A percentile compares a stretch with the other conserved stretches of the same genome.
phyloP scores from a whole-genome alignment of 2,329 filamentous ascomycete genomes.

The Knufia fluminis region DNA sequence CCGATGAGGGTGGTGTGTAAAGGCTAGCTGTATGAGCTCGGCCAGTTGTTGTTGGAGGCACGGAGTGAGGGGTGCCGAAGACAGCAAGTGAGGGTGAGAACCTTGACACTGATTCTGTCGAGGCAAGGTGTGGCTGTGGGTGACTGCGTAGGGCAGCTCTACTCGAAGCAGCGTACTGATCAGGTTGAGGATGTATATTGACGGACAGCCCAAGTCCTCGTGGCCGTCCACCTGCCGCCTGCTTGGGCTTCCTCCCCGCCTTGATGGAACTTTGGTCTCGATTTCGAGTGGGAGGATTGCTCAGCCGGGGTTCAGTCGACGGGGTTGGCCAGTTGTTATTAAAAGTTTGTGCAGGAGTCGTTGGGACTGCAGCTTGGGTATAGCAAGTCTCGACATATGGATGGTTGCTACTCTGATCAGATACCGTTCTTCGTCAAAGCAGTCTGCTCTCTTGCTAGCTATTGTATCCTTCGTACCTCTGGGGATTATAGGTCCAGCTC shows the following conservation, averaged over 20 bases:
- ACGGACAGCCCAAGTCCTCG: conserved; percentile 1
- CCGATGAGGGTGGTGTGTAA: conserved; percentile 1
- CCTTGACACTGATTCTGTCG: neutral
- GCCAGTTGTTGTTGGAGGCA: neutral
- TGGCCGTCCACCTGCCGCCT: neutral
- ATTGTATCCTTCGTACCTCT: conserved; percentile 8
- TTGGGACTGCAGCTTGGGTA: conserved; percentile 4
- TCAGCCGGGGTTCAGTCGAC: conserved; percentile 9
- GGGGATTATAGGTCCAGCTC: conserved; percentile 7
- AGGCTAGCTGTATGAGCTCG: neutral
- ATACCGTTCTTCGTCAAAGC: neutral
- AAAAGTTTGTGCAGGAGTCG: conserved; percentile 8
- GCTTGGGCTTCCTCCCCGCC: neutral
- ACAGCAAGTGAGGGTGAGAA: neutral
- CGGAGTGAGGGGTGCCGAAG: neutral
- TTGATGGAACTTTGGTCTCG: neutral
- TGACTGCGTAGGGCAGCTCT: neutral
- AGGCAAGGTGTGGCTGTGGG: neutral
- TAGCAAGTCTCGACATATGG: conserved; percentile 8
- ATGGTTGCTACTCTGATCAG: conserved; percentile 7
- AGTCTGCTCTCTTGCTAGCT: neutral
- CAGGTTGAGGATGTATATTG: neutral
- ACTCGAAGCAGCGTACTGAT: neutral
- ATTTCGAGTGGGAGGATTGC: neutral
- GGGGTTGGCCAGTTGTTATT: conserved; percentile 3